Conservation (phyloP, 305 asterid genomes). For the Fraxinus sp. region DNA sequence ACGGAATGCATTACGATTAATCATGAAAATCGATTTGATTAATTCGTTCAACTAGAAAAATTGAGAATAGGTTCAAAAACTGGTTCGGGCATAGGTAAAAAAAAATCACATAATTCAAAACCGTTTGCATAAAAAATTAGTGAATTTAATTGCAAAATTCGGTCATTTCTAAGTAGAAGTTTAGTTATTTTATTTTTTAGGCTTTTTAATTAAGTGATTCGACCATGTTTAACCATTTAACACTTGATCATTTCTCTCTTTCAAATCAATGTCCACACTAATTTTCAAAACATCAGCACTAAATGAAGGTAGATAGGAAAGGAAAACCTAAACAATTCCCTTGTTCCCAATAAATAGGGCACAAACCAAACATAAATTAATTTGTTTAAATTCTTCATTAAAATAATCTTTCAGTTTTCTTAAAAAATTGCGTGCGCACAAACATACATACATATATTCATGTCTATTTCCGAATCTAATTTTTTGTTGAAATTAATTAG, state of each 20-base stretch:
- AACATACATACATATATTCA: no score
- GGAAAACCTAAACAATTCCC: not conserved
- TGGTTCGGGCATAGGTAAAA: not conserved
- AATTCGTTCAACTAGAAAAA: not conserved
- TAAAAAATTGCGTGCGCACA: not conserved
- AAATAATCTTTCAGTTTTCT: not conserved
- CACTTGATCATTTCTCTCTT: not conserved
- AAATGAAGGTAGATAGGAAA: not conserved
- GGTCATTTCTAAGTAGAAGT: not conserved
- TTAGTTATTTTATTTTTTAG: not conserved
- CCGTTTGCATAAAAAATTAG: not conserved
- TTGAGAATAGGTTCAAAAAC: not conserved
- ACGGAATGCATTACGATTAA: not conserved
- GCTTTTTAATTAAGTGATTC: no score
- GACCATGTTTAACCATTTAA: not conserved
- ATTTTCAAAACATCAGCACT: not conserved
- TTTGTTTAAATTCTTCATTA: not conserved
- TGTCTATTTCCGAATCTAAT: not conserved
- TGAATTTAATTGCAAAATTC: not conserved
- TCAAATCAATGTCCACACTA: not conserved
- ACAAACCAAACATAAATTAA: not conserved
- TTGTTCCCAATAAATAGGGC: not conserved
- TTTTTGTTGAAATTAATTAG: not conserved
- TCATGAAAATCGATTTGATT: not conserved
- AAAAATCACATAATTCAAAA: not conserved